A percentile compares a stretch with the other conserved stretches of the same genome.
Conservation (phyloP, 2,329 filamentous ascomycete species). For the Sclerotinia borealis region DNA sequence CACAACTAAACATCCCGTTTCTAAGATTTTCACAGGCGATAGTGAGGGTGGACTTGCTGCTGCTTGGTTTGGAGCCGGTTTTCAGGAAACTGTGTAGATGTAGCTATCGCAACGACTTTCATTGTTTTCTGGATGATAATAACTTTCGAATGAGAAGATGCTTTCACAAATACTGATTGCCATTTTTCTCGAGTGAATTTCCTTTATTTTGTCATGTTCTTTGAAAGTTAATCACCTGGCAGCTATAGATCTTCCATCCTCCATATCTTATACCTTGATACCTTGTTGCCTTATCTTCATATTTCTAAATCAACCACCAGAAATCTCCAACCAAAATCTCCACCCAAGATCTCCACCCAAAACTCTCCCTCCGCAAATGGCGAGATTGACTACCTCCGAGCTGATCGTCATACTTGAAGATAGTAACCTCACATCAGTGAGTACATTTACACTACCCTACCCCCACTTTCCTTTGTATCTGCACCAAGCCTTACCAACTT, state of each 20-base stretch:
- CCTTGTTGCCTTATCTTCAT: too few relatives aligned
- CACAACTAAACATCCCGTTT: too few relatives aligned
- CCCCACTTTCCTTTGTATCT: too few relatives aligned
- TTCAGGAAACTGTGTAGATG: background rate
- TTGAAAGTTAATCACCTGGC: too few relatives aligned
- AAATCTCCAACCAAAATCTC: accelerated
- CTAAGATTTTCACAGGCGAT: background rate
- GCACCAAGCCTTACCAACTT: too few relatives aligned
- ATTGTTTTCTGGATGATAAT: background rate
- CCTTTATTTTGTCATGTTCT: too few relatives aligned
- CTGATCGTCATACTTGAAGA: background rate
- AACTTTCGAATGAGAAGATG: background rate
- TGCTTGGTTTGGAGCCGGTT: background rate
- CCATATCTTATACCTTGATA: too few relatives aligned
- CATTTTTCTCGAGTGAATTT: background rate
- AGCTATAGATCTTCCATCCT: too few relatives aligned
- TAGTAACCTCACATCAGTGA: background rate
- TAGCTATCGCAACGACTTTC: background rate
- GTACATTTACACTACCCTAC: background rate
- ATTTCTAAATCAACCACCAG: too few relatives aligned
- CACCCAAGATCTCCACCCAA: too few relatives aligned
- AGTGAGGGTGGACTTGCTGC: background rate
- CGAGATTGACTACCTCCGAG: background rate
- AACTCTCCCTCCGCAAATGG: background rate
- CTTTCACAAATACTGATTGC: background rate